phyloP scores from a whole-genome alignment of 805 yeast species.

The Yamadazyma ubonensis region DNA sequence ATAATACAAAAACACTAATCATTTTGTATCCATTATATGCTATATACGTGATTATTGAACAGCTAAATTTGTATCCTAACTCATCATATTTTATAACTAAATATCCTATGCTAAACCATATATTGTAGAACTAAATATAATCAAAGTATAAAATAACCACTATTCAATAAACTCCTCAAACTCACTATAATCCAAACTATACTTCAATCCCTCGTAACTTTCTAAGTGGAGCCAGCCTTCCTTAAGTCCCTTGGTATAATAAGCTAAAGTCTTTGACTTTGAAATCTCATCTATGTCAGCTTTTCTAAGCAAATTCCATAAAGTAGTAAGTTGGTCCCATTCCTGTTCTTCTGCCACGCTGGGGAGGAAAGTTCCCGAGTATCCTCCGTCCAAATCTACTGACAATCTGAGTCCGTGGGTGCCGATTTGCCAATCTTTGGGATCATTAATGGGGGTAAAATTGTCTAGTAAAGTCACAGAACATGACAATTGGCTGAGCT shows the following conservation, averaged over 20 bases:
- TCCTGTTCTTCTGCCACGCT: constrained; percentile 85
- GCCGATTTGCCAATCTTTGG: constrained; percentile 79
- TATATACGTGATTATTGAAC: neutral
- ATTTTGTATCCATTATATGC: too few relatives aligned
- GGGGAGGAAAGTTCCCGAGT: constrained; percentile 83
- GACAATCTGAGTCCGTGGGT: constrained; percentile 71
- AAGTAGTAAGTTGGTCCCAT: constrained; percentile 74
- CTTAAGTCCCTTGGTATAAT: constrained; percentile 27
- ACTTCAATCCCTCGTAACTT: constrained; percentile 38
- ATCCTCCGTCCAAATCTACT: constrained; percentile 41
- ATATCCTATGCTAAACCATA: neutral
- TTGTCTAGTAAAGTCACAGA: constrained; percentile 65
- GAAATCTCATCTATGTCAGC: constrained; percentile 48
- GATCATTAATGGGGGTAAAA: constrained; percentile 51
- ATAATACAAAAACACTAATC: too few relatives aligned
- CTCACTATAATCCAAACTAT: constrained; percentile 24
- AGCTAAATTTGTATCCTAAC: neutral
- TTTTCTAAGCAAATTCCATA: constrained; percentile 67
- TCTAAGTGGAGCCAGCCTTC: constrained; percentile 35
- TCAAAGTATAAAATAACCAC: neutral
- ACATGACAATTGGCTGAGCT: constrained; percentile 54
- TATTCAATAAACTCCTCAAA: constrained; percentile 14
- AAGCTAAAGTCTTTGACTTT: constrained; percentile 19
- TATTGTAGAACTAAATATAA: too few relatives aligned
- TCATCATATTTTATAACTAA: too few relatives aligned